These are phyloP conservation scores for Trichaptum fuscoviolaceum DNA, from an alignment of 768 basidiomycete genomes.

Conservation along the genomic window DNA sequence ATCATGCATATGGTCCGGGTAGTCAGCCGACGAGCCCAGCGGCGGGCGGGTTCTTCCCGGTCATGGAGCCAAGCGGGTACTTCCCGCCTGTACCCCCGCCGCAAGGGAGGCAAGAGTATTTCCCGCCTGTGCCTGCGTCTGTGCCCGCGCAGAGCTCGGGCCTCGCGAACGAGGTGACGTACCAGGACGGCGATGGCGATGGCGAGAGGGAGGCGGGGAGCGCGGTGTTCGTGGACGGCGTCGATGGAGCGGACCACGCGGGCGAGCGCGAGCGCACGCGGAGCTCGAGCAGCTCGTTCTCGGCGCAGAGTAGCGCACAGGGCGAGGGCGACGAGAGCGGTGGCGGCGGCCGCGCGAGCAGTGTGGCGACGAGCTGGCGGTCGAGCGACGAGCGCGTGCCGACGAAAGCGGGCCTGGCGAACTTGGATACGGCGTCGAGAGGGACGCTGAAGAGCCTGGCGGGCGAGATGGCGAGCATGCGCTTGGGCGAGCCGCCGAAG, in stretches of 20 bases:
- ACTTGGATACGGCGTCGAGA: not conserved
- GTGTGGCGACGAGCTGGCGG: not conserved
- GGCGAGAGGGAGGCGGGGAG: not conserved
- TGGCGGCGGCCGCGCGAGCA: not conserved
- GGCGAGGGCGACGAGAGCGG: not conserved
- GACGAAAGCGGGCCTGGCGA: not conserved
- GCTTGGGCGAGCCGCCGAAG: not conserved
- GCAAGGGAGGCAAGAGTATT: slow-evolving; percentile 27
- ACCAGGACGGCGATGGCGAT: not conserved
- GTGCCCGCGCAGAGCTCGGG: not conserved
- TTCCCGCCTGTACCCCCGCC: slow-evolving; percentile 33
- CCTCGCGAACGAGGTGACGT: not conserved
- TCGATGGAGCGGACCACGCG: not conserved
- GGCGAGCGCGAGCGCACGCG: not conserved
- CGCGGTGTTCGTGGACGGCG: not conserved
- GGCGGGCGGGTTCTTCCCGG: slow-evolving; percentile 11
- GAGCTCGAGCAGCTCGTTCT: not conserved
- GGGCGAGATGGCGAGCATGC: not conserved
- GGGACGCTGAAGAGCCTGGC: not conserved
- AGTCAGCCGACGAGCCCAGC: slow-evolving; percentile 14
- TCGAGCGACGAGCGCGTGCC: not conserved
- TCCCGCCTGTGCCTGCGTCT: slow-evolving; percentile 22
- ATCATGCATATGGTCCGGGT: slow-evolving; percentile 15
- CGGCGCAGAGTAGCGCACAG: not conserved
- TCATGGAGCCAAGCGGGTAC: slow-evolving; percentile 29